A percentile compares a stretch with the other conserved stretches of the same genome.
Conservation (phyloP, 148 eudicot genomes). For the Rheum nobile region DNA sequence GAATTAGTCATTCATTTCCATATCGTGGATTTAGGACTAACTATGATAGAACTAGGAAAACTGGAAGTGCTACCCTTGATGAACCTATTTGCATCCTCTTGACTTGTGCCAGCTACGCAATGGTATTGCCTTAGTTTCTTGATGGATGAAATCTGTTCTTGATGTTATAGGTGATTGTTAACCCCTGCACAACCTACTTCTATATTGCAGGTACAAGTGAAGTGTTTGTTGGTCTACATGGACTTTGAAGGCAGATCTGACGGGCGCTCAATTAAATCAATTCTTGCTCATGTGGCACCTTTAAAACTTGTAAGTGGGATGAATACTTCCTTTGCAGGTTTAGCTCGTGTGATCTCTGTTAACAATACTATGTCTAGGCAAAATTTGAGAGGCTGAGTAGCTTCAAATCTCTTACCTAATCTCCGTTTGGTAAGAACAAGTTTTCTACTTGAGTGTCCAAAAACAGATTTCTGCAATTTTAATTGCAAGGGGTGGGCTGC, state of each 20-base stretch:
- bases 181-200: background rate
- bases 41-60: background rate
- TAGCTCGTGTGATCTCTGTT: no score
- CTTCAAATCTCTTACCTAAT: background rate
- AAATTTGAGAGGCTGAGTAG: background rate
- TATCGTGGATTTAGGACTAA: background rate
- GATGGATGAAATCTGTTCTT: background rate
- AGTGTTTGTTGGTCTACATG: constrained; percentile 69
- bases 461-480: background rate
- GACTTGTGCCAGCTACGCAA: background rate
- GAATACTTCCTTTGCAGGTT: background rate
- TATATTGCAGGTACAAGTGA: constrained; percentile 66
- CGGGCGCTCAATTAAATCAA: constrained; percentile 84
- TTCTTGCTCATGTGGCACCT: constrained; percentile 82
- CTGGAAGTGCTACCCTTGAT: background rate
- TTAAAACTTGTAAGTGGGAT: constrained; percentile 66
- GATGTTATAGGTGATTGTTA: background rate
- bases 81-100: background rate
- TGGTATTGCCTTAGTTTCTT: background rate
- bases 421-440: background rate
- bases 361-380: background rate
- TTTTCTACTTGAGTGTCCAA: background rate
- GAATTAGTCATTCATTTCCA: background rate
- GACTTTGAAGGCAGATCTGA: constrained; percentile 97
- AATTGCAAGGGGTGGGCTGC: background rate